Percentiles rank a stretch among this genome's conserved stretches.
Evolutionary conservation across 2,329 filamentous ascomycete genomes (phyloP).

Genomic region (Teratosphaeria gauchensis): DNA sequence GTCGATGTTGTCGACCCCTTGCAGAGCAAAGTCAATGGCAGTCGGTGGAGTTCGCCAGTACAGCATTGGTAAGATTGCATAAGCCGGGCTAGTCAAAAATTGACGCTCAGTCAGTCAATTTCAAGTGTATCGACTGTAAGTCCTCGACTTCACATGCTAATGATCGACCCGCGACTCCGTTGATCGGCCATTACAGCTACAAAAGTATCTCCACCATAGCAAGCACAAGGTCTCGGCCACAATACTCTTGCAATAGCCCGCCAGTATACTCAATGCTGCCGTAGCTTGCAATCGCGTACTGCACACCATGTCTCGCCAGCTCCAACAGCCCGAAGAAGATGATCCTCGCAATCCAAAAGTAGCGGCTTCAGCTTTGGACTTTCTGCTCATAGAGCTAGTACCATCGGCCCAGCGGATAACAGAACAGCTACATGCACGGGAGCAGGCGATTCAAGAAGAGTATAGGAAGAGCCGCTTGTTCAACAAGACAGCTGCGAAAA

Average conservation of each 20-base stretch:
- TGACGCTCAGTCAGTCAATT: neutral
- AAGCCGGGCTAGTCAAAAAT: neutral
- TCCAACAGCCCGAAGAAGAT: slow-evolving; percentile 6
- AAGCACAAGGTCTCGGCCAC: neutral
- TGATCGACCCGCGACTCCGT: neutral
- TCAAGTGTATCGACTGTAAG: neutral
- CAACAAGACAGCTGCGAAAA: slow-evolving; percentile 13
- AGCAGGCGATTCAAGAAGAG: slow-evolving; percentile 31
- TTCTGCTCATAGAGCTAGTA: slow-evolving; percentile 92
- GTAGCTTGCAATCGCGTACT: neutral
- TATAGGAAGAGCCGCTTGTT: slow-evolving; percentile 21
- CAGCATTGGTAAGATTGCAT: neutral
- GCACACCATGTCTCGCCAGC: slow-evolving; percentile 4
- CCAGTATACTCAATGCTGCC: neutral
- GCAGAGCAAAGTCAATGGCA: neutral
- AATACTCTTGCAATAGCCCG: neutral
- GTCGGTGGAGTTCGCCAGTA: neutral
- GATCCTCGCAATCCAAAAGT: slow-evolving; percentile 33
- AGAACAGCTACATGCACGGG: slow-evolving; percentile 53
- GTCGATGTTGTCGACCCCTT: neutral
- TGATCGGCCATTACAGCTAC: neutral
- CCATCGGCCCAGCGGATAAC: slow-evolving; percentile 84
- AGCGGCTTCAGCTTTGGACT: slow-evolving; percentile 77
- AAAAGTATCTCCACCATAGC: neutral
- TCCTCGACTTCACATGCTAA: neutral